These are phyloP conservation scores for Ogataea glucozyma DNA, from an alignment of 805 yeast species.

Conservation along the genomic window DNA sequence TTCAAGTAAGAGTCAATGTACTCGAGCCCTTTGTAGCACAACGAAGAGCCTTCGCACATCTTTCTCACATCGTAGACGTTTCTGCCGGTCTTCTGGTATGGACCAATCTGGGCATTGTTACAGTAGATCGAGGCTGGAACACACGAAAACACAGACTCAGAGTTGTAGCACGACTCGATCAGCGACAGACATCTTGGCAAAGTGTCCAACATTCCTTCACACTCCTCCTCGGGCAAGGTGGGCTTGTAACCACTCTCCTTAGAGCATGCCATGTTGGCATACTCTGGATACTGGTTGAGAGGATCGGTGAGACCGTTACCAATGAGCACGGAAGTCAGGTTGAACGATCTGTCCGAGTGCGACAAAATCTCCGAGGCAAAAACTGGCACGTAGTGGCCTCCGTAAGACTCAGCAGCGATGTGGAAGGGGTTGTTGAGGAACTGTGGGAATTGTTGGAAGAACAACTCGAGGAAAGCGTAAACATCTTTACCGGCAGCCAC, in stretches of 20 bases:
- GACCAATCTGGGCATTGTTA: constrained; percentile 61
- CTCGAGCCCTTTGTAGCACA: constrained; percentile 54
- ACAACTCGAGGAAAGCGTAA: constrained; percentile 76
- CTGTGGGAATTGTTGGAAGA: constrained; percentile 82
- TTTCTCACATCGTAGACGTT: constrained; percentile 67
- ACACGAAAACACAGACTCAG: constrained; percentile 57
- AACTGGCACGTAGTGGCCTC: constrained; percentile 80
- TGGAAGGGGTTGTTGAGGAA: constrained; percentile 61
- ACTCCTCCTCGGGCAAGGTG: constrained; percentile 67
- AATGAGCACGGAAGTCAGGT: constrained; percentile 76
- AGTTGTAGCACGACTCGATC: constrained; percentile 64
- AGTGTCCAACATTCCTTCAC: constrained; percentile 61
- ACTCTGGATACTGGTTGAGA: constrained; percentile 71
- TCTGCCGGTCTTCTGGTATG: constrained; percentile 56
- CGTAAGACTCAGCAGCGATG: constrained; percentile 83
- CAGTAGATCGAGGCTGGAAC: constrained; percentile 66
- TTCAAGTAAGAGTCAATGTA: constrained; percentile 55
- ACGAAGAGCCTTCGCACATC: constrained; percentile 49
- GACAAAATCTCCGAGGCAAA: constrained; percentile 58
- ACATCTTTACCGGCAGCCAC: constrained; percentile 87
- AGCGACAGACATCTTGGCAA: constrained; percentile 65
- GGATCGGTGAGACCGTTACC: constrained; percentile 95
- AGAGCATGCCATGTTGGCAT: constrained; percentile 95
- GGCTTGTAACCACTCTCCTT: constrained; percentile 74
- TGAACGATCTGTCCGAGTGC: constrained; percentile 56